Evolutionary conservation across 345 rosid genomes (phyloP).

Genomic region (Hevea brasiliensis): DNA sequence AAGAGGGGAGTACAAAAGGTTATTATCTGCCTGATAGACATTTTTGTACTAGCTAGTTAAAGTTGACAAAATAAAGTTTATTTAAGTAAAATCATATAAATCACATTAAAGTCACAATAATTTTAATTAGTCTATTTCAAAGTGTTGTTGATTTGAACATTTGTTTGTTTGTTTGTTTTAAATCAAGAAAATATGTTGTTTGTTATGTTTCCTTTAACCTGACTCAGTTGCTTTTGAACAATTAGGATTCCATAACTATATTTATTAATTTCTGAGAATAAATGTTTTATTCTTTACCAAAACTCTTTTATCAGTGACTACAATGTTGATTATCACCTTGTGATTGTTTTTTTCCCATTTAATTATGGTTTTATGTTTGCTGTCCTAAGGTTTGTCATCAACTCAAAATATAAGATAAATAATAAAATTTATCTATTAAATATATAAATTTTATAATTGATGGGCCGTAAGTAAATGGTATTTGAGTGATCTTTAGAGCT

Average conservation of each 20-base stretch:
- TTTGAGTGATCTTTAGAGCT: no score
- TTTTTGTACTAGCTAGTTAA: no score
- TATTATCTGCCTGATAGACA: neutral
- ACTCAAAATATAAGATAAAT: no score
- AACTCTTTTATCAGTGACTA: slow-evolving; percentile 1
- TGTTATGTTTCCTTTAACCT: slow-evolving; percentile 32
- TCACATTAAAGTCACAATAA: slow-evolving; percentile 13
- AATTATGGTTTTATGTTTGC: neutral
- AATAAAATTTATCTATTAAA: no score
- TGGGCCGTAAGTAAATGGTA: no score
- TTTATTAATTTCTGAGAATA: slow-evolving; percentile 30
- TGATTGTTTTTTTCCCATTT: slow-evolving; percentile 11
- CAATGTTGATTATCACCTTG: slow-evolving; percentile 22
- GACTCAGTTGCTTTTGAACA: slow-evolving; percentile 27
- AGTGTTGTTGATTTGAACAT: slow-evolving; percentile 28
- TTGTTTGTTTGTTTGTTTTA: slow-evolving; percentile 34
- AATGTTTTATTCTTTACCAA: slow-evolving; percentile 36
- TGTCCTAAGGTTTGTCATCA: neutral
- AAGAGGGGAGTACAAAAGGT: neutral
- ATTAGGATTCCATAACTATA: slow-evolving; percentile 26
- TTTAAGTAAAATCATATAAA: slow-evolving; percentile 27
- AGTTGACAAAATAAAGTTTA: slow-evolving; percentile 11
- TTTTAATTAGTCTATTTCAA: slow-evolving; percentile 21
- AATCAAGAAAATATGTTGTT: slow-evolving; percentile 36
- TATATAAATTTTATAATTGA: no score